A percentile compares a stretch with the other conserved stretches of the same genome.
phyloP scores from a whole-genome alignment of 1,284 basidiomycete species.

The Trichosporon sp. region DNA sequence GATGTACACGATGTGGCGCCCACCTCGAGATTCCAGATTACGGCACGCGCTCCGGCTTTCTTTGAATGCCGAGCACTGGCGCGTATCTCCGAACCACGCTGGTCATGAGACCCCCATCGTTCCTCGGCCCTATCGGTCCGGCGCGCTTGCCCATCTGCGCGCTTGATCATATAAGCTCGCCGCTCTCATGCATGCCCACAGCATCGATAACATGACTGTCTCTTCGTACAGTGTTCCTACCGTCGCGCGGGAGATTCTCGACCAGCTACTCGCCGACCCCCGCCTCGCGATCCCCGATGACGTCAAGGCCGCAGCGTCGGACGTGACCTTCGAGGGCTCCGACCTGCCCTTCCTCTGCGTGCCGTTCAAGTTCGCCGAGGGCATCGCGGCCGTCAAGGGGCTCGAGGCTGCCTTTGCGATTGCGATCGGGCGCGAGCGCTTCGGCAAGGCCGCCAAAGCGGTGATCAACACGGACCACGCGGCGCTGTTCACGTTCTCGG shows the following conservation, averaged over 20 bases:
- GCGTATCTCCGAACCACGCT: neutral
- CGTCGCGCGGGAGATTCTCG: neutral
- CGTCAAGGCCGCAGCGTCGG: slow-evolving; percentile 1
- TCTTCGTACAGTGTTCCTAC: slow-evolving; percentile 8
- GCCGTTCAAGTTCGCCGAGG: slow-evolving; percentile 17
- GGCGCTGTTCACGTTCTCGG: slow-evolving; percentile 9
- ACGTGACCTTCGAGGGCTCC: slow-evolving; percentile 7
- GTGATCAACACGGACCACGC: slow-evolving; percentile 14
- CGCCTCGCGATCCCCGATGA: slow-evolving; percentile 10
- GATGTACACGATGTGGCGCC: neutral
- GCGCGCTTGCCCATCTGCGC: neutral
- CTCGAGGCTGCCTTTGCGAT: slow-evolving; percentile 15
- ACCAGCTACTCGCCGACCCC: slow-evolving; percentile 7
- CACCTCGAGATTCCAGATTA: neutral
- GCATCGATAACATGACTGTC: neutral
- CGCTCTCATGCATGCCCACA: neutral
- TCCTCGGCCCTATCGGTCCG: neutral
- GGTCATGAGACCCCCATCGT: neutral
- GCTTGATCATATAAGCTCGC: neutral
- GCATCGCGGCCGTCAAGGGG: slow-evolving; percentile 12
- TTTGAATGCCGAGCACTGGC: neutral
- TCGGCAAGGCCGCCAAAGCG: neutral
- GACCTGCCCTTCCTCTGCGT: slow-evolving; percentile 8
- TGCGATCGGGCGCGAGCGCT: slow-evolving; percentile 10
- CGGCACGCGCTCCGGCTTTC: neutral